Evolutionary conservation across 805 yeast genomes (phyloP).

Genomic region (Starmerella powellii): DNA sequence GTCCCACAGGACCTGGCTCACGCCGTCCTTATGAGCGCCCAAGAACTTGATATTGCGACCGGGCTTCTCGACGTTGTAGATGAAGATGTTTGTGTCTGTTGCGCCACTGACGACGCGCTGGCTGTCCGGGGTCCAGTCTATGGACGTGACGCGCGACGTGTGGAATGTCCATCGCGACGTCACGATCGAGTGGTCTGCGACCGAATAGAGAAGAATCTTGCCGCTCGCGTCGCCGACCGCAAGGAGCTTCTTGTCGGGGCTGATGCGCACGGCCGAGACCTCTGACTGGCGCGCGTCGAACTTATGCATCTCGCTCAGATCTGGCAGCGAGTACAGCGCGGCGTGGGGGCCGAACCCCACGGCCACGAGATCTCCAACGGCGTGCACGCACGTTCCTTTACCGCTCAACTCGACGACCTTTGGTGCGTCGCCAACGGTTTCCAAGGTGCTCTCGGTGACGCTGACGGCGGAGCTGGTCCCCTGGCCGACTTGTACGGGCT

Average conservation of each 20-base stretch:
- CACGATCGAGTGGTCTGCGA: slow-evolving; percentile 38
- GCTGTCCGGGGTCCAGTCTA: slow-evolving; percentile 68
- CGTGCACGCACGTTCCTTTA: slow-evolving; percentile 25
- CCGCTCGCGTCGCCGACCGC: slow-evolving; percentile 87
- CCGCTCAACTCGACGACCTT: slow-evolving; percentile 5
- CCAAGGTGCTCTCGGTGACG: slow-evolving; percentile 35
- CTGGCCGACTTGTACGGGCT: slow-evolving; percentile 36
- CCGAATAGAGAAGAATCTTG: slow-evolving; percentile 62
- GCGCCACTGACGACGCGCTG: slow-evolving; percentile 68
- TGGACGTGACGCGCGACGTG: slow-evolving; percentile 63
- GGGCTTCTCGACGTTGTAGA: slow-evolving; percentile 72
- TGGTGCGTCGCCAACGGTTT: slow-evolving; percentile 27
- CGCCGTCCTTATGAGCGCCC: slow-evolving; percentile 85
- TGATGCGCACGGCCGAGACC: slow-evolving; percentile 51
- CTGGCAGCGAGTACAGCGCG: slow-evolving; percentile 32
- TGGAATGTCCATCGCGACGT: slow-evolving; percentile 96
- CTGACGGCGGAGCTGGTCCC: slow-evolving; percentile 33
- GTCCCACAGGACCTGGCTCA: slow-evolving; percentile 60
- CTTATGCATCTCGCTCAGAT: slow-evolving; percentile 27
- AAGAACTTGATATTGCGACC: slow-evolving; percentile 58
- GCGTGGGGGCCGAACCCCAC: slow-evolving; percentile 40
- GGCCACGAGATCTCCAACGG: slow-evolving; percentile 34
- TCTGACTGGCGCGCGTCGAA: slow-evolving; percentile 44
- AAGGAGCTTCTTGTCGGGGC: slow-evolving; percentile 53
- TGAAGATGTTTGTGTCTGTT: slow-evolving; percentile 65